Evolutionary conservation across 768 basidiomycete genomes (phyloP).

Genomic region (Suillus alpinus): DNA sequence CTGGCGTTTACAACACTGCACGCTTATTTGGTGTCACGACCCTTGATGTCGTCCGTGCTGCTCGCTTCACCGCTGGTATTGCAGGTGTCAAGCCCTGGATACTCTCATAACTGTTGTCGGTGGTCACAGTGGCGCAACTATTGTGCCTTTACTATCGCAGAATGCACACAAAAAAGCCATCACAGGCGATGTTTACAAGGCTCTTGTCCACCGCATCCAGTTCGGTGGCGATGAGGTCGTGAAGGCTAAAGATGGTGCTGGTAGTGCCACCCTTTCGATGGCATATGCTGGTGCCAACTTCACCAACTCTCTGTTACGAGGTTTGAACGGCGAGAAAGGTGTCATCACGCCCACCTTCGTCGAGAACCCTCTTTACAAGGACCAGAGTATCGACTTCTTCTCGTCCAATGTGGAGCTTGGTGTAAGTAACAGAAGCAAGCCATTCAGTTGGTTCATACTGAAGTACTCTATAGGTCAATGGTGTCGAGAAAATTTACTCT

Average conservation of each 20-base stretch:
- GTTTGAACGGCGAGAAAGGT: constrained; percentile 63
- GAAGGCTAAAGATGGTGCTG: constrained; percentile 91
- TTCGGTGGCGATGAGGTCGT: constrained; percentile 99
- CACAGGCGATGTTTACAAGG: constrained; percentile 68
- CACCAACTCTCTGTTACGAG: constrained; percentile 56
- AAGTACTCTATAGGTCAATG: constrained; percentile 51
- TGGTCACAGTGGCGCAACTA: constrained; percentile 96
- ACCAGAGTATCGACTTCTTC: constrained; percentile 92
- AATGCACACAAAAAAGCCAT: constrained; percentile 63
- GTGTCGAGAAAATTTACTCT: constrained; percentile 91
- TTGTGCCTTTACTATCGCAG: constrained; percentile 94
- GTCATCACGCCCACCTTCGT: constrained; percentile 83
- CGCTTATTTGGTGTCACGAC: constrained; percentile 96
- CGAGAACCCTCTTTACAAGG: constrained; percentile 80
- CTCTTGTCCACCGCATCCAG: constrained; percentile 91
- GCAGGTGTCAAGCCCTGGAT: constrained; percentile 62
- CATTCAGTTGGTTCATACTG: constrained; percentile 5
- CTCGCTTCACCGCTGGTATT: constrained; percentile 82
- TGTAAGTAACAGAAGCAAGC: constrained; percentile 42
- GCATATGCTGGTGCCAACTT: constrained; percentile 77
- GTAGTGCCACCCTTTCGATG: constrained; percentile 76
- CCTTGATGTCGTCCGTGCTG: constrained; percentile 95
- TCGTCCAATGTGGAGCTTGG: constrained; percentile 93
- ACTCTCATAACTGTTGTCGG: constrained; percentile 84
- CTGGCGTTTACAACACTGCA: constrained; percentile 86